A percentile compares a stretch with the other conserved stretches of the same genome.
These are phyloP conservation scores for Aeschynomene evenia DNA, from an alignment of 306 rosid species.

Conservation along the genomic window DNA sequence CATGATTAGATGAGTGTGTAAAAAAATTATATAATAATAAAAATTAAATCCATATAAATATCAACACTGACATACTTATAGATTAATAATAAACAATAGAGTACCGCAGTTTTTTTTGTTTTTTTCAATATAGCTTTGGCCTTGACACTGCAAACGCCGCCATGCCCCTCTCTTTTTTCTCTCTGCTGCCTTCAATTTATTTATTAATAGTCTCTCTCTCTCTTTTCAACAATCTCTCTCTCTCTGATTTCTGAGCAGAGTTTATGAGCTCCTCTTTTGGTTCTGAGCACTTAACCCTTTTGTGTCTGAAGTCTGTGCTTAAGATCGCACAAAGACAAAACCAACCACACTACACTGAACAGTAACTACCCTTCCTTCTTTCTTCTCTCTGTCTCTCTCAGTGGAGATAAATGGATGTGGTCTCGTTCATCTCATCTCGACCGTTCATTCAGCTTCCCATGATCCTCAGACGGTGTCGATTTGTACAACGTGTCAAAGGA, in stretches of 20 bases:
- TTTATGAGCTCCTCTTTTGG: conserved; percentile 34
- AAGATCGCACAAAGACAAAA: conserved; percentile 40
- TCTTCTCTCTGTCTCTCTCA: conserved; percentile 20
- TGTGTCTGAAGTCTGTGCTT: conserved; percentile 36
- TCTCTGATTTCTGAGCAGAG: conserved; percentile 15
- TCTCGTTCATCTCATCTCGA: conserved; percentile 26
- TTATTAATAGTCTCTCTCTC: conserved; percentile 31
- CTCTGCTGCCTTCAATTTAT: conserved; percentile 44
- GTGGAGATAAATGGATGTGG: conserved; percentile 21
- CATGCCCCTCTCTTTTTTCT: conserved; percentile 38
- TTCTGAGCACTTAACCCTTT: conserved; percentile 45
- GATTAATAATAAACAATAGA: conserved; percentile 36
- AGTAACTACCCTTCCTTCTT: background rate
- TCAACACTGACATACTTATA: conserved; percentile 3
- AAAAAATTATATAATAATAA: too few relatives aligned
- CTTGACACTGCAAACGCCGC: conserved; percentile 56
- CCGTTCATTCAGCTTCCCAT: conserved; percentile 17
- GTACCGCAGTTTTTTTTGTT: conserved; percentile 37
- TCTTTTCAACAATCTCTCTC: conserved; percentile 1
- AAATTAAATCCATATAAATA: too few relatives aligned
- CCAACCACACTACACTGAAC: conserved; percentile 26
- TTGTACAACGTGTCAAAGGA: conserved; percentile 34
- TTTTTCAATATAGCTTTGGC: conserved; percentile 47
- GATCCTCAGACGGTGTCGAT: conserved; percentile 16
- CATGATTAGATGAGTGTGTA: too few relatives aligned